Conservation (phyloP, 2,329 filamentous ascomycete species). For the Colletotrichum gloeosporioides region DNA sequence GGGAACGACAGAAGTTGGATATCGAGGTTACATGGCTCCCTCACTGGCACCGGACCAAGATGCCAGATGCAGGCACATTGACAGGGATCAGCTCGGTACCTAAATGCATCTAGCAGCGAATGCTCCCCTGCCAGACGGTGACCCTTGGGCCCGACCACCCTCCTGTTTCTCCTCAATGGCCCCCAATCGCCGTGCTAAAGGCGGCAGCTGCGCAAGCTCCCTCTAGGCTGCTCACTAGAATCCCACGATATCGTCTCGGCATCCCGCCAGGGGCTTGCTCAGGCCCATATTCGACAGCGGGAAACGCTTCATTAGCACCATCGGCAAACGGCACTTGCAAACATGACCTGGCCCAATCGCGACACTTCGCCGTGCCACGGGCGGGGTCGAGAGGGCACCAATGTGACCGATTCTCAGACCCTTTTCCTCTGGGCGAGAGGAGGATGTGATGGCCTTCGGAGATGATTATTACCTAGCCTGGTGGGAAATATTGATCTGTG, state of each 20-base stretch:
- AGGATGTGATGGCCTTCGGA: not conserved
- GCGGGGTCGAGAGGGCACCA: not conserved
- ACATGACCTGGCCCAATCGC: conserved; percentile 4
- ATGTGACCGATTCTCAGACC: not conserved
- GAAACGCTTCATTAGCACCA: not conserved
- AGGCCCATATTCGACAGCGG: not conserved
- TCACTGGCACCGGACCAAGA: conserved; percentile 14
- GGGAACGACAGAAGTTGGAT: not conserved
- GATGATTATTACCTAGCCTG: not conserved
- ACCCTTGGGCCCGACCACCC: not conserved
- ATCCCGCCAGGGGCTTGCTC: not conserved
- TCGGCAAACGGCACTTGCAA: not conserved
- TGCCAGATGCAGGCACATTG: conserved; percentile 11
- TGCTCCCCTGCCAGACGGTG: not conserved
- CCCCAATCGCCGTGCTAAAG: not conserved
- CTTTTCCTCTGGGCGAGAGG: not conserved
- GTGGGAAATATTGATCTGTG: not conserved
- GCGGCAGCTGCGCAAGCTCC: not conserved
- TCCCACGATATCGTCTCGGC: not conserved
- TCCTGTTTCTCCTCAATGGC: not conserved
- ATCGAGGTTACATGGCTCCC: conserved; percentile 12
- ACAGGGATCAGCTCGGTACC: conserved; percentile 17
- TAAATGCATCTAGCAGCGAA: not conserved
- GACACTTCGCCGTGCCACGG: not conserved
- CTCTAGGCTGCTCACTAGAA: not conserved